phyloP scores from a whole-genome alignment of 192 early-diverging fungal species.

The Lunasporangiospora selenospora region DNA sequence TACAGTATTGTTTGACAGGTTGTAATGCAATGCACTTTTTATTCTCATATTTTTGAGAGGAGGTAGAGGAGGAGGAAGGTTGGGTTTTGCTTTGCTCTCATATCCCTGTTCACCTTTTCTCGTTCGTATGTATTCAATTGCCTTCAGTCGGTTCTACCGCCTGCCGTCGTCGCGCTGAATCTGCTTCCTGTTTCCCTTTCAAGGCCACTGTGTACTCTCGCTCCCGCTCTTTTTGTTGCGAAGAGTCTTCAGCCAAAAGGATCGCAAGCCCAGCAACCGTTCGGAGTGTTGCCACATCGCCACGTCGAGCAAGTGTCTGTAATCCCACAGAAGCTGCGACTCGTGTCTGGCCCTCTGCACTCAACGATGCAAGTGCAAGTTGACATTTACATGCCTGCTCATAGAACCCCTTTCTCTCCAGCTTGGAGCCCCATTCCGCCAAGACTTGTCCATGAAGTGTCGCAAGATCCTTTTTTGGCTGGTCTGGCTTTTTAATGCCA shows the following conservation, averaged over 20 bases:
- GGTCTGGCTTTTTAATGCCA: background rate
- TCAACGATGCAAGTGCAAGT: slow-evolving; percentile 14
- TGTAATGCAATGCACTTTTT: no score
- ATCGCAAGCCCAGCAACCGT: slow-evolving; percentile 38
- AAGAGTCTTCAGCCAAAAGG: slow-evolving; percentile 25
- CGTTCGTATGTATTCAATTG: no score
- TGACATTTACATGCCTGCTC: slow-evolving; percentile 46
- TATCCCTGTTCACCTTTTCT: no score
- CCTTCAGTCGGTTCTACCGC: no score
- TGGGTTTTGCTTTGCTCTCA: no score
- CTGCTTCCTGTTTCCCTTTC: no score
- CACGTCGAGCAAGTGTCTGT: slow-evolving; percentile 27
- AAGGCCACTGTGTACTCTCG: no score
- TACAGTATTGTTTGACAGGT: no score
- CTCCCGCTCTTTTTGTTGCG: no score
- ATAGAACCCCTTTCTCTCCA: slow-evolving; percentile 13
- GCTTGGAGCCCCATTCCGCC: slow-evolving; percentile 34
- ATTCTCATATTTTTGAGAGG: no score
- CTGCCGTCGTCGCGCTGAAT: no score
- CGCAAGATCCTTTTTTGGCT: background rate
- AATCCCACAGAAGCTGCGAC: slow-evolving; percentile 16
- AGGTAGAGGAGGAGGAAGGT: no score
- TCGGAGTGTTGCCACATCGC: slow-evolving; percentile 19
- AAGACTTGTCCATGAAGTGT: slow-evolving; percentile 22
- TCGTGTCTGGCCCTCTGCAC: background rate